Conservation (phyloP, 805 yeast genomes). For the Candida rishiriensis region DNA sequence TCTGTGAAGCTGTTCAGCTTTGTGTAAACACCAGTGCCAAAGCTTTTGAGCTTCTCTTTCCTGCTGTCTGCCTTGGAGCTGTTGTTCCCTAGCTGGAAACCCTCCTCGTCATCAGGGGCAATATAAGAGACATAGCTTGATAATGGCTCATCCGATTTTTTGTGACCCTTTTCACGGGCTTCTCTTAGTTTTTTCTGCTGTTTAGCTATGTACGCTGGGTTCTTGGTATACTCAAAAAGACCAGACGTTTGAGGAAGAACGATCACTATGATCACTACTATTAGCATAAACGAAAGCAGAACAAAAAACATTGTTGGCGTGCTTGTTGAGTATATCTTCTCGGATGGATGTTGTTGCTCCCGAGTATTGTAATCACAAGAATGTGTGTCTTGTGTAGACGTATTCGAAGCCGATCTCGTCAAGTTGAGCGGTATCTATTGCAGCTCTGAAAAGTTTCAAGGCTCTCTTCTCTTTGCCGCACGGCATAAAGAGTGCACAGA, state of each 20-base stretch:
- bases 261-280: conserved; percentile 19
- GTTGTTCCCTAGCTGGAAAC: not conserved
- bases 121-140: conserved; percentile 17
- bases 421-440: no score
- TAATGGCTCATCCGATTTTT: not conserved
- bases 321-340: not conserved
- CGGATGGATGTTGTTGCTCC: no score
- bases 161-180: conserved; percentile 2
- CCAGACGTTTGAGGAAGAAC: conserved; percentile 27
- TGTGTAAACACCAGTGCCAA: conserved; percentile 22
- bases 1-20: conserved; percentile 21
- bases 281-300: conserved; percentile 14
- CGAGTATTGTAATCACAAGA: no score
- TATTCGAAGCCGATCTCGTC: no score
- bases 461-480: no score
- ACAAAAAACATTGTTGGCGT: conserved; percentile 11
- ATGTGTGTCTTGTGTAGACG: no score
- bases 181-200: conserved; percentile 2
- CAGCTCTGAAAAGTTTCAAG: no score
- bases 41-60: conserved; percentile 6
- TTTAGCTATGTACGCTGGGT: conserved; percentile 22
- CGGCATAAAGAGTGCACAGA: no score
- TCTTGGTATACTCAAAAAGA: conserved; percentile 21
- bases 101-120: conserved; percentile 29
- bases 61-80: not conserved